These are phyloP conservation scores for Mortierella sp. DNA, from an alignment of 371 early-diverging fungal genomes.

Conservation along the genomic window DNA sequence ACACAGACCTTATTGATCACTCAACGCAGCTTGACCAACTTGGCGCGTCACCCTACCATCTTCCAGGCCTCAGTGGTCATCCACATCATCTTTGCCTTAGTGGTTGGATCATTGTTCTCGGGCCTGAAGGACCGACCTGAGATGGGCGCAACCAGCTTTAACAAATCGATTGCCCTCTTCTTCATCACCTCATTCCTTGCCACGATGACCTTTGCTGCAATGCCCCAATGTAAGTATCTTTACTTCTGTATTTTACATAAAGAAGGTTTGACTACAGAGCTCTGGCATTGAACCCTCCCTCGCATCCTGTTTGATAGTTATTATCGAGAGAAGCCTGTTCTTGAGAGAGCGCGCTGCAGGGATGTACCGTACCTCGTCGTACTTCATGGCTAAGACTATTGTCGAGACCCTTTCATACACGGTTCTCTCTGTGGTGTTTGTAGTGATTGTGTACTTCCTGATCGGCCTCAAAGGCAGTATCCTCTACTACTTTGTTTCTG, in stretches of 20 bases:
- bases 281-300: too few relatives aligned
- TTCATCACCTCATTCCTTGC: constrained; percentile 53
- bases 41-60: constrained; percentile 49
- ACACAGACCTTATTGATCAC: constrained; percentile 47
- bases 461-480: constrained; percentile 43
- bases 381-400: constrained; percentile 52
- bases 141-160: constrained; percentile 45
- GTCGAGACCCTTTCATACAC: constrained; percentile 53
- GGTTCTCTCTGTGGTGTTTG: constrained; percentile 38
- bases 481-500: constrained; percentile 43
- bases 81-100: constrained; percentile 49
- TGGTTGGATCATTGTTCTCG: constrained; percentile 50
- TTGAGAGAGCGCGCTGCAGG: constrained; percentile 50
- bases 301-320: too few relatives aligned
- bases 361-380: constrained; percentile 50
- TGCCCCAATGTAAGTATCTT: constrained; percentile 42
- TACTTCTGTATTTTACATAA: background rate
- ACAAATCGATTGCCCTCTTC: constrained; percentile 50
- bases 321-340: constrained; percentile 50
- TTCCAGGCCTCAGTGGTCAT: constrained; percentile 51
- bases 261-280: too few relatives aligned
- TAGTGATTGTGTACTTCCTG: constrained; percentile 47
- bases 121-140: constrained; percentile 46
- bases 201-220: constrained; percentile 44
- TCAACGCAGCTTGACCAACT: constrained; percentile 49